These are phyloP conservation scores for Arthroderma sp. DNA, from an alignment of 2,329 filamentous ascomycete species.

Conservation along the genomic window DNA sequence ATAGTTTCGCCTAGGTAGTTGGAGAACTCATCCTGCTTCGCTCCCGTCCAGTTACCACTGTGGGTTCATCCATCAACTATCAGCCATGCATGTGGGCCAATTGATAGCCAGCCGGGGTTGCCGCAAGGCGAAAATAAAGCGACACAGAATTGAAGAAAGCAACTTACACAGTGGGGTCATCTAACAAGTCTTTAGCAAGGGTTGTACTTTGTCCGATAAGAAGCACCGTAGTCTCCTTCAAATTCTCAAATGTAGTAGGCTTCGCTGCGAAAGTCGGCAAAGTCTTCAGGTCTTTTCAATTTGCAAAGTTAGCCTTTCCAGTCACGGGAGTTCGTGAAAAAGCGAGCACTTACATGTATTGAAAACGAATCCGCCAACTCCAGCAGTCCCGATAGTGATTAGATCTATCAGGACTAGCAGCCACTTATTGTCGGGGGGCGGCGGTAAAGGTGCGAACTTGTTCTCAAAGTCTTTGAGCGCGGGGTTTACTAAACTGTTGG, in stretches of 20 bases:
- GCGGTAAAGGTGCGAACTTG: slow-evolving; percentile 14
- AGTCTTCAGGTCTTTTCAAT: neutral
- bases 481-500: neutral
- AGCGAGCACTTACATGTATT: neutral
- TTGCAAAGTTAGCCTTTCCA: neutral
- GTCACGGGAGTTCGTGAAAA: neutral
- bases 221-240: neutral
- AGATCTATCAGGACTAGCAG: slow-evolving; percentile 11
- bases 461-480: slow-evolving; percentile 12
- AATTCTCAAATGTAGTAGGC: neutral
- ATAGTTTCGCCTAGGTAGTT: neutral
- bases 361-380: slow-evolving; percentile 10
- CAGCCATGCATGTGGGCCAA: neutral
- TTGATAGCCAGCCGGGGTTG: neutral
- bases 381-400: slow-evolving; percentile 8
- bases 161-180: neutral
- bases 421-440: slow-evolving; percentile 10
- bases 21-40: neutral
- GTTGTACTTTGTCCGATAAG: neutral
- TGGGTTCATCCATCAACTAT: neutral
- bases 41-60: neutral
- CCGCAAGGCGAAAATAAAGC: neutral
- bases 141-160: neutral
- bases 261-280: neutral
- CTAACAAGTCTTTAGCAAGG: neutral